Evolutionary conservation across 1,284 basidiomycete genomes (phyloP).

Genomic region (Trametes pubescens): DNA sequence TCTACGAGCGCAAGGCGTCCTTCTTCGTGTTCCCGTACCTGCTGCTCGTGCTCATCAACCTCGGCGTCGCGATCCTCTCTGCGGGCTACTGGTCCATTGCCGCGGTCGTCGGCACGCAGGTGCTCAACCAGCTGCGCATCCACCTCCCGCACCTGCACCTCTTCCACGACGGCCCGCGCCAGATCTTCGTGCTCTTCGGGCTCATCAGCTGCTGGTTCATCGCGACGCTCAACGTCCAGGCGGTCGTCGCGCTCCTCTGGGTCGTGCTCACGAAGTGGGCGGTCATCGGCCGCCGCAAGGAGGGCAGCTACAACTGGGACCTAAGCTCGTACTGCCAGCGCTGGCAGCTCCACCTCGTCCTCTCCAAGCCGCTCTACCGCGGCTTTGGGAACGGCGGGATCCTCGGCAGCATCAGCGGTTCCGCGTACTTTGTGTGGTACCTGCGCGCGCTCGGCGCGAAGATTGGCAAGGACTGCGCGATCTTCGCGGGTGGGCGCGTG

Average conservation of each 20-base stretch:
- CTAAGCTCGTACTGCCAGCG: slow-evolving; percentile 35
- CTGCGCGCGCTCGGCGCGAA: slow-evolving; percentile 32
- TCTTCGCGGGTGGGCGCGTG: slow-evolving; percentile 30
- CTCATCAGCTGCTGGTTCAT: slow-evolving; percentile 48
- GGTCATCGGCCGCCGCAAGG: slow-evolving; percentile 46
- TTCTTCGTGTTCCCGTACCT: slow-evolving; percentile 54
- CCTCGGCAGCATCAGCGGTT: slow-evolving; percentile 27
- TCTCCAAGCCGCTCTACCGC: slow-evolving; percentile 30
- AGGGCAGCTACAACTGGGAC: slow-evolving; percentile 34
- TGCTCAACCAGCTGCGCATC: slow-evolving; percentile 46
- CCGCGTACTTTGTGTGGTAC: slow-evolving; percentile 32
- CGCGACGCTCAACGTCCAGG: slow-evolving; percentile 47
- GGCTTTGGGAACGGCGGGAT: slow-evolving; percentile 32
- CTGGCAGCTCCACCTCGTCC: slow-evolving; percentile 34
- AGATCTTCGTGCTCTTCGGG: slow-evolving; percentile 48
- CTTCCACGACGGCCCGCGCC: slow-evolving; percentile 47
- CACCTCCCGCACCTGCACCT: slow-evolving; percentile 44
- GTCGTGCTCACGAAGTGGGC: slow-evolving; percentile 50
- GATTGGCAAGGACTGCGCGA: slow-evolving; percentile 31
- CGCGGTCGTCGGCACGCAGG: slow-evolving; percentile 49
- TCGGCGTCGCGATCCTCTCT: slow-evolving; percentile 37
- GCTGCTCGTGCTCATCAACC: slow-evolving; percentile 47
- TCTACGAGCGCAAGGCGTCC: slow-evolving; percentile 51
- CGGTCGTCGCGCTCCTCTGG: slow-evolving; percentile 46
- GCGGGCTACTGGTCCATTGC: slow-evolving; percentile 54